Base-by-base conservation (phyloP, 345 rosid species). In the Sisymbrium altissimum region DNA sequence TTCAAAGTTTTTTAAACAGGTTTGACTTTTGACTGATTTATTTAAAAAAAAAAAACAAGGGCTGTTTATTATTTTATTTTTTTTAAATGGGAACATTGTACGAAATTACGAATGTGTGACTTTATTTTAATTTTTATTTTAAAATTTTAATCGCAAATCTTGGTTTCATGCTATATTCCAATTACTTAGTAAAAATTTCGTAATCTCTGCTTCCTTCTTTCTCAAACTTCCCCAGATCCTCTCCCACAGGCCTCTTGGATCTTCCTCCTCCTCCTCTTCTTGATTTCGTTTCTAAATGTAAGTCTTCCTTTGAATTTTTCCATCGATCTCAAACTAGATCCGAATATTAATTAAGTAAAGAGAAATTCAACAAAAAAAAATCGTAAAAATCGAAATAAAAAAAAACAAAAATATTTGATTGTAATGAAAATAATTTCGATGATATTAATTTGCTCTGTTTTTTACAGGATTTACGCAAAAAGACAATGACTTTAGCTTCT, bases 401-500 rank as follows among this genome's bases (percentile, higher is more conserved):
- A 23, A 23, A 23, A 23, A 3, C 25, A 1, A 23, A 23, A 23
- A 49, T n/a, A 21, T 5, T 33, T 15, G 21, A 7, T 30, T 17
- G 39, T 36, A 14, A 66, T 50, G 48, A 25, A 68, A 23, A n/a
- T 23, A 1, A 44, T 3, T 2, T 21, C 7, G n/a, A 10, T 35
- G 43, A 21, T 52, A 1, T 27, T 27, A 1, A 3, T 41, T 33
- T 40, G 4, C 19, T 59, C 40, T 71, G 58, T 48, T 48, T 18
- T 33, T 29, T 21, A 11, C 56, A 53, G 72, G 54, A 56, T 56
- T 8, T 13, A 27, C 27, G 50, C 40, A 59, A 44, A 27, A 68
- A 27, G 30, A 73, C 72, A 75, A 88, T 91, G 94, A 73, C 78
- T 38, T 32, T 78, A 50, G 83, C 83, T 71, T 87, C 91, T 29